phyloP scores from a whole-genome alignment of 2,329 filamentous ascomycete genomes.

The Botrytis byssoidea region DNA sequence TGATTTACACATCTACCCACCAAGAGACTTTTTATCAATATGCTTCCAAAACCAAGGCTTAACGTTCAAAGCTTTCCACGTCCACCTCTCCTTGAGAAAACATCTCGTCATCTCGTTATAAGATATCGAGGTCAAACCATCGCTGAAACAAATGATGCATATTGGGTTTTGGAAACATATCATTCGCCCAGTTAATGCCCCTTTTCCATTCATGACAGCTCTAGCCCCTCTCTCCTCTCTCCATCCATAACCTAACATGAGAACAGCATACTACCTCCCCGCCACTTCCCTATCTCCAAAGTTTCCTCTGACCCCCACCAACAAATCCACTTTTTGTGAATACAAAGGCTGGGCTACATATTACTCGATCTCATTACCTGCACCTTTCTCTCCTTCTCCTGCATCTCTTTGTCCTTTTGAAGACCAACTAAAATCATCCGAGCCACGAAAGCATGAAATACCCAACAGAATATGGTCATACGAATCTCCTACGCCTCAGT shows the following conservation, averaged over 20 bases:
- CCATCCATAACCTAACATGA: slow-evolving; percentile 16
- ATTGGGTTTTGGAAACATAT: slow-evolving; percentile 62
- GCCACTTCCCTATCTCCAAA: slow-evolving; percentile 45
- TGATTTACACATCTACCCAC: neutral
- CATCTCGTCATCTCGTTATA: slow-evolving; percentile 53
- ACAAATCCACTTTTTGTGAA: slow-evolving; percentile 52
- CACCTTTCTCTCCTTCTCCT: slow-evolving; percentile 29
- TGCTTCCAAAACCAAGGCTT: slow-evolving; percentile 46
- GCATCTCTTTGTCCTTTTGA: neutral
- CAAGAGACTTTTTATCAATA: slow-evolving; percentile 28
- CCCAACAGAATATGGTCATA: slow-evolving; percentile 59
- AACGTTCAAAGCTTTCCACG: slow-evolving; percentile 59
- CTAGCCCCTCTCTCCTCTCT: neutral
- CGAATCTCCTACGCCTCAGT: slow-evolving; percentile 51
- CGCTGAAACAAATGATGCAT: slow-evolving; percentile 57
- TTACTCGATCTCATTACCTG: slow-evolving; percentile 48
- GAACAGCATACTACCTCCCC: slow-evolving; percentile 58
- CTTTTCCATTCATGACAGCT: neutral
- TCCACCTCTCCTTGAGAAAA: slow-evolving; percentile 56
- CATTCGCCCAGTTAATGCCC: slow-evolving; percentile 54
- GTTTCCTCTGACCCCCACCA: slow-evolving; percentile 47
- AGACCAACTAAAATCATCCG: neutral
- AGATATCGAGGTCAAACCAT: slow-evolving; percentile 55
- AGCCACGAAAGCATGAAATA: slow-evolving; percentile 40
- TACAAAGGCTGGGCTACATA: slow-evolving; percentile 63